Conservation (phyloP, 2,329 filamentous ascomycete genomes). For the Sclerotinia trifoliorum region DNA sequence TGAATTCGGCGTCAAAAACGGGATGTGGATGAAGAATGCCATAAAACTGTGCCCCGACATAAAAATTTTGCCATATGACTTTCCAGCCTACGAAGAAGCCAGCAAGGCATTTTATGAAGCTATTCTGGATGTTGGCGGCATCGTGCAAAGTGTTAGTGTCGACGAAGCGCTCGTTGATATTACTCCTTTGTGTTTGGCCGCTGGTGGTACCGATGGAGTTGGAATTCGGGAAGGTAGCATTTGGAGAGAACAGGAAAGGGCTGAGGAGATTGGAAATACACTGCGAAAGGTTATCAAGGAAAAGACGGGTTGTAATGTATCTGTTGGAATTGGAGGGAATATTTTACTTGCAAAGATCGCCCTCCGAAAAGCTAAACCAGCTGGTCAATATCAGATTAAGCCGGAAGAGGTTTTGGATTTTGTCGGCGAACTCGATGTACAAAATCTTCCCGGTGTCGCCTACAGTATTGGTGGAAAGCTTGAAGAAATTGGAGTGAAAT, state of each 20-base stretch:
- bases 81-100: slow-evolving; percentile 88
- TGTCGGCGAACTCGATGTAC: slow-evolving; percentile 73
- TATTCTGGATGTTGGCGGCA: slow-evolving; percentile 73
- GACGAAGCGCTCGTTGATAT: slow-evolving; percentile 92
- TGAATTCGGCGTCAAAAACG: slow-evolving; percentile 85
- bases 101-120: slow-evolving; percentile 85
- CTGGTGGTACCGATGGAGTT: slow-evolving; percentile 64
- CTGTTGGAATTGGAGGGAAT: slow-evolving; percentile 87
- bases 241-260: slow-evolving; percentile 75
- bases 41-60: slow-evolving; percentile 79
- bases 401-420: slow-evolving; percentile 76
- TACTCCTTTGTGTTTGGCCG: slow-evolving; percentile 65
- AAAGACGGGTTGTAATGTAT: slow-evolving; percentile 82
- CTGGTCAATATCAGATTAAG: slow-evolving; percentile 85
- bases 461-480: slow-evolving; percentile 84
- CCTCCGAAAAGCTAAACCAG: slow-evolving; percentile 87
- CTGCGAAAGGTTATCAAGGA: slow-evolving; percentile 70
- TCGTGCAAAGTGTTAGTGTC: slow-evolving; percentile 94
- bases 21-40: slow-evolving; percentile 98
- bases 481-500: slow-evolving; percentile 78
- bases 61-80: slow-evolving; percentile 92
- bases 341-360: slow-evolving; percentile 91
- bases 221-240: slow-evolving; percentile 66
- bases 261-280: slow-evolving; percentile 64
- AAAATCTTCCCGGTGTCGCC: slow-evolving; percentile 87